Evolutionary conservation across 768 basidiomycete genomes (phyloP).

Genomic region (Lentinula boryana): DNA sequence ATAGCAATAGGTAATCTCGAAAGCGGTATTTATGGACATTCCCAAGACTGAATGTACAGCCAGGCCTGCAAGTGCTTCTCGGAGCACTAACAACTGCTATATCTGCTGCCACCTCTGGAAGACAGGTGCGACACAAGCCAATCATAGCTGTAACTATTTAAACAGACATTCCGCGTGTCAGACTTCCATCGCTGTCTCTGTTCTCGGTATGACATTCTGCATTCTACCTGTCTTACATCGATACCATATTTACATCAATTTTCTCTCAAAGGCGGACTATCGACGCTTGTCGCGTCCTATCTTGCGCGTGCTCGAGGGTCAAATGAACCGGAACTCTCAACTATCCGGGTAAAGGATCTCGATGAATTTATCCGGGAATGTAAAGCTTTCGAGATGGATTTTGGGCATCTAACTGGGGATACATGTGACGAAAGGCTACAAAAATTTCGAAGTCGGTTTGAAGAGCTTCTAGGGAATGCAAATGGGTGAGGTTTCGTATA

Average conservation of each 20-base stretch:
- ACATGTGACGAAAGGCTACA: slow-evolving; percentile 30
- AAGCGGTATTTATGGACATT: not conserved
- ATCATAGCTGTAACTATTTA: not conserved
- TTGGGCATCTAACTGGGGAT: slow-evolving; percentile 34
- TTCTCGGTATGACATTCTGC: slow-evolving; percentile 24
- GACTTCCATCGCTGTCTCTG: slow-evolving; percentile 29
- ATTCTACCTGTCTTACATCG: not conserved
- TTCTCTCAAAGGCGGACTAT: slow-evolving; percentile 38
- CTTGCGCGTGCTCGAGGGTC: slow-evolving; percentile 66
- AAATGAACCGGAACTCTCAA: slow-evolving; percentile 64
- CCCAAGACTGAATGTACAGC: not conserved
- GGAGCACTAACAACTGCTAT: slow-evolving; percentile 66
- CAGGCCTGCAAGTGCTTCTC: slow-evolving; percentile 53
- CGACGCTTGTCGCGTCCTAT: slow-evolving; percentile 67
- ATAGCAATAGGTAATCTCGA: slow-evolving; percentile 41
- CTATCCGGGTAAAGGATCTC: slow-evolving; percentile 49
- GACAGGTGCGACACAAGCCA: slow-evolving; percentile 25
- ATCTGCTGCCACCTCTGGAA: slow-evolving; percentile 38
- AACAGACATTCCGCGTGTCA: slow-evolving; percentile 12
- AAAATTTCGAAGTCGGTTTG: slow-evolving; percentile 33
- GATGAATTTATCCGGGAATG: slow-evolving; percentile 64
- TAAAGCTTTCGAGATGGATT: slow-evolving; percentile 51
- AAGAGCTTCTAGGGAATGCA: slow-evolving; percentile 40
- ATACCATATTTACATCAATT: slow-evolving; percentile 13
- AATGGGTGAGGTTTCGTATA: slow-evolving; percentile 20